phyloP scores from a whole-genome alignment of 1,139 yeast species.

The Debaryomyces fabryi region DNA sequence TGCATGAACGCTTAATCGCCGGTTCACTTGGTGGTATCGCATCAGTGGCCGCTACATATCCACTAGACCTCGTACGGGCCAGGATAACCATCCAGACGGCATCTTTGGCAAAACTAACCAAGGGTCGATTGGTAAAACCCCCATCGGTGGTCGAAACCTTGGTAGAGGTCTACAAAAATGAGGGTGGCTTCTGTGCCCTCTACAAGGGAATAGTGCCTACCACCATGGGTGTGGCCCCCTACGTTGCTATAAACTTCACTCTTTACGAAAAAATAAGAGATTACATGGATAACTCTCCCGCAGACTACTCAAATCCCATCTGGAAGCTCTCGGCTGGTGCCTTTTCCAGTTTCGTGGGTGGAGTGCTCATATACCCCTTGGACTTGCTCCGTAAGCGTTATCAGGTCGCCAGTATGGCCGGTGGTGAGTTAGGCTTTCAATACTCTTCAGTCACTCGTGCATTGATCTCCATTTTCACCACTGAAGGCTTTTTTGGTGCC shows the following conservation, averaged over 20 bases:
- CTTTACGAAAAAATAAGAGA: constrained; percentile 83
- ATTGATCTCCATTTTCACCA: constrained; percentile 60
- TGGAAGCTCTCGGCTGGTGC: constrained; percentile 83
- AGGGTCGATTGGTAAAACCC: constrained; percentile 50
- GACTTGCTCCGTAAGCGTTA: constrained; percentile 86
- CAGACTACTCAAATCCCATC: constrained; percentile 45
- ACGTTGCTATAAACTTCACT: constrained; percentile 90
- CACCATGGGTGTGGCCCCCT: constrained; percentile 92
- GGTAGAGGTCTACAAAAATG: constrained; percentile 61
- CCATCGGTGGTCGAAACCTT: constrained; percentile 72
- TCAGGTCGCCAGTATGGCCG: constrained; percentile 85
- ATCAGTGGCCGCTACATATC: constrained; percentile 85
- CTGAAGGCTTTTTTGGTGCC: constrained; percentile 80
- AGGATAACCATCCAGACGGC: constrained; percentile 91
- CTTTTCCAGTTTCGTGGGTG: constrained; percentile 67
- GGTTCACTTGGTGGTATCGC: constrained; percentile 84
- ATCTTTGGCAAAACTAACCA: constrained; percentile 54
- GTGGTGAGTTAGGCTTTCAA: constrained; percentile 78
- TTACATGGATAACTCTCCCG: constrained; percentile 39
- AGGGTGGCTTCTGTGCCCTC: constrained; percentile 80
- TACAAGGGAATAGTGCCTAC: constrained; percentile 90
- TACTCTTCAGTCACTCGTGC: constrained; percentile 78
- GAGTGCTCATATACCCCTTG: constrained; percentile 85
- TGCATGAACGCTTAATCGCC: constrained; percentile 61
- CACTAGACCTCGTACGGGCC: constrained; percentile 88